These are phyloP conservation scores for Triticum monococcum DNA, from an alignment of 176 grass and related monocot species.

Conservation along the genomic window DNA sequence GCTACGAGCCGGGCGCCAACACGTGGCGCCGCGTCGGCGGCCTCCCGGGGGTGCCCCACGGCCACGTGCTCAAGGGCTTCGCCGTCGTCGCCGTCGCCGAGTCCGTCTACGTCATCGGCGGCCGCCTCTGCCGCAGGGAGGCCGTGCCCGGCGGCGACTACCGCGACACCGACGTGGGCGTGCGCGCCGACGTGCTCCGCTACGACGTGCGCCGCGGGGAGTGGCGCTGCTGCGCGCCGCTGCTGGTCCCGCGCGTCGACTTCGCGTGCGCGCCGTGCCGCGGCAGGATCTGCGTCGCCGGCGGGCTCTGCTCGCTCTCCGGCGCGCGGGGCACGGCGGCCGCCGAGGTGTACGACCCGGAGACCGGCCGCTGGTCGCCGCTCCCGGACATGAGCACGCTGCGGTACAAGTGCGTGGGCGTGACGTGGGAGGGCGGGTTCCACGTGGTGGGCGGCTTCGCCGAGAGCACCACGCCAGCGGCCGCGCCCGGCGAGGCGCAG, in stretches of 20 bases:
- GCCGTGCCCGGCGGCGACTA: neutral
- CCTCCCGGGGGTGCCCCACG: slow-evolving; percentile 45
- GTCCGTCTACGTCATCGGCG: slow-evolving; percentile 55
- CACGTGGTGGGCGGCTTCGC: slow-evolving; percentile 70
- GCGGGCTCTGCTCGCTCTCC: slow-evolving; percentile 45
- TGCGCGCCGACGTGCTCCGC: slow-evolving; percentile 48
- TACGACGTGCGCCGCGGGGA: slow-evolving; percentile 42
- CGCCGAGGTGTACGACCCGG: slow-evolving; percentile 44
- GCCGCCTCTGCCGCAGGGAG: slow-evolving; percentile 47
- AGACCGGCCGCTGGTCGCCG: slow-evolving; percentile 35
- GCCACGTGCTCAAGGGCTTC: slow-evolving; percentile 60
- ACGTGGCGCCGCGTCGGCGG: slow-evolving; percentile 43
- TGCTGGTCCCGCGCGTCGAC: slow-evolving; percentile 58
- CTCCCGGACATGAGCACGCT: slow-evolving; percentile 61
- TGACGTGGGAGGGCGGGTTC: slow-evolving; percentile 66
- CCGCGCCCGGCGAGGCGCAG: neutral
- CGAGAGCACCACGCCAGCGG: slow-evolving; percentile 33
- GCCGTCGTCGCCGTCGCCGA: slow-evolving; percentile 41
- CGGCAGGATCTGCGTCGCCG: slow-evolving; percentile 60
- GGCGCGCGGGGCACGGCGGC: slow-evolving; percentile 58
- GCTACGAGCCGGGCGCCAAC: slow-evolving; percentile 51
- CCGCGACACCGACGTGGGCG: slow-evolving; percentile 39
- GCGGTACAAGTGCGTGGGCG: slow-evolving; percentile 67
- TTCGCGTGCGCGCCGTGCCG: slow-evolving; percentile 61
- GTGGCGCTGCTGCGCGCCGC: slow-evolving; percentile 48